These are phyloP conservation scores for Hyphopichia homilentoma DNA, from an alignment of 805 yeast genomes.

Conservation along the genomic window DNA sequence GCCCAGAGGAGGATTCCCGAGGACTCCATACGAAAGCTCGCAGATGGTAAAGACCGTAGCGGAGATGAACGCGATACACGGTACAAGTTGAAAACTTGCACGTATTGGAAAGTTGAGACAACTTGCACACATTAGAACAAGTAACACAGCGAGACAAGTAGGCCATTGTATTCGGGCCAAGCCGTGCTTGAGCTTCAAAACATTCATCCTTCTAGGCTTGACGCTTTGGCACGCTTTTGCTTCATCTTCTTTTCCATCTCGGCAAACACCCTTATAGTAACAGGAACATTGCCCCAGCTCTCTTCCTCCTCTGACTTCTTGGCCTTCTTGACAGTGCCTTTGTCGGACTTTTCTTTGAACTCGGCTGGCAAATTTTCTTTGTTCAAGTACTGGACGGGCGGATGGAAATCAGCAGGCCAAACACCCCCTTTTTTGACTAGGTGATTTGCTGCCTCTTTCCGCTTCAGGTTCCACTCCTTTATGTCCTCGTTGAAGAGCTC, in stretches of 20 bases:
- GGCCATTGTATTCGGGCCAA: too few relatives aligned
- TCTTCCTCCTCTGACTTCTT: slow-evolving; percentile 15
- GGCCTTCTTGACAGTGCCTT: slow-evolving; percentile 8
- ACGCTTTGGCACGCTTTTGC: too few relatives aligned
- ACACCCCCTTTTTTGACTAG: slow-evolving; percentile 35
- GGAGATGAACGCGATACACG: too few relatives aligned
- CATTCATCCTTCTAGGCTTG: too few relatives aligned
- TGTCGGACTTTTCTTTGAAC: slow-evolving; percentile 8
- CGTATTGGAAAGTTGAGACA: too few relatives aligned
- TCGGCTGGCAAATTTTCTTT: slow-evolving; percentile 35
- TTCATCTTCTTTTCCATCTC: slow-evolving; percentile 71
- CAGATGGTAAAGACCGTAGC: too few relatives aligned
- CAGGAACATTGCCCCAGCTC: slow-evolving; percentile 57
- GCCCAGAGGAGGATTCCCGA: too few relatives aligned
- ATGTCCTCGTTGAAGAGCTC: slow-evolving; percentile 85
- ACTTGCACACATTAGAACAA: too few relatives aligned
- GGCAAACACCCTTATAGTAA: slow-evolving; percentile 77
- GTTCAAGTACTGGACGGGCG: slow-evolving; percentile 31
- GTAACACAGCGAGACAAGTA: too few relatives aligned
- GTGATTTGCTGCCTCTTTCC: slow-evolving; percentile 53
- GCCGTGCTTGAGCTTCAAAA: too few relatives aligned
- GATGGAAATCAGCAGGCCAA: slow-evolving; percentile 43
- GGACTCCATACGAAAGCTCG: too few relatives aligned
- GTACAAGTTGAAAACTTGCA: too few relatives aligned
- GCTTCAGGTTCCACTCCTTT: slow-evolving; percentile 67